phyloP scores from a whole-genome alignment of 2,329 filamentous ascomycete genomes.

The Juglanconis juglandina region DNA sequence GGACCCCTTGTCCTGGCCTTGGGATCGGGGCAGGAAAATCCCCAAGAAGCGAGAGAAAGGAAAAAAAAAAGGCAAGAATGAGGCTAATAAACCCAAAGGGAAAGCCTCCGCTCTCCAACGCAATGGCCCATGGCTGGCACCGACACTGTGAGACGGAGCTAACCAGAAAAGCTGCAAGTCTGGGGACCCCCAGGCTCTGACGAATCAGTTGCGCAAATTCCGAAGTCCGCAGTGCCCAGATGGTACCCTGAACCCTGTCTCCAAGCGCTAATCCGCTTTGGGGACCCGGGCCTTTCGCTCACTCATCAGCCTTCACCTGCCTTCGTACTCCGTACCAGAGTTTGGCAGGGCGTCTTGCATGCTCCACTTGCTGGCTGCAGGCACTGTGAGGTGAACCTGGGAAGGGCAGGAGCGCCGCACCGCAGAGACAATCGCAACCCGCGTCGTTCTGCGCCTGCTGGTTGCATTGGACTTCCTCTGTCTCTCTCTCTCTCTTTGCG shows the following conservation, averaged over 20 bases:
- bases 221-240: background rate
- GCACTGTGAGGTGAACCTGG: slow-evolving; percentile 6
- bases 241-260: background rate
- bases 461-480: background rate
- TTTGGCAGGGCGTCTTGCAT: background rate
- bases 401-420: slow-evolving; percentile 5
- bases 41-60: background rate
- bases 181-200: background rate
- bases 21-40: slow-evolving; percentile 1
- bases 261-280: background rate
- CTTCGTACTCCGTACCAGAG: too few relatives aligned
- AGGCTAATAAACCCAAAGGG: background rate
- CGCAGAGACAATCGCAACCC: slow-evolving; percentile 19
- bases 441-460: slow-evolving; percentile 1
- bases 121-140: background rate
- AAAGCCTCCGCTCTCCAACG: background rate
- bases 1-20: background rate
- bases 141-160: slow-evolving; percentile 5
- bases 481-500: slow-evolving; percentile 3
- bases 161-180: slow-evolving; percentile 1
- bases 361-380: background rate
- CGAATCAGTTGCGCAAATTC: background rate
- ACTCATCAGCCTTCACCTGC: background rate
- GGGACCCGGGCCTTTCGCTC: background rate
- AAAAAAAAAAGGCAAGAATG: background rate